A percentile compares a stretch with the other conserved stretches of the same genome.
These are phyloP conservation scores for Penicillium sp. DNA, from an alignment of 2,329 filamentous ascomycete species.

Conservation along the genomic window DNA sequence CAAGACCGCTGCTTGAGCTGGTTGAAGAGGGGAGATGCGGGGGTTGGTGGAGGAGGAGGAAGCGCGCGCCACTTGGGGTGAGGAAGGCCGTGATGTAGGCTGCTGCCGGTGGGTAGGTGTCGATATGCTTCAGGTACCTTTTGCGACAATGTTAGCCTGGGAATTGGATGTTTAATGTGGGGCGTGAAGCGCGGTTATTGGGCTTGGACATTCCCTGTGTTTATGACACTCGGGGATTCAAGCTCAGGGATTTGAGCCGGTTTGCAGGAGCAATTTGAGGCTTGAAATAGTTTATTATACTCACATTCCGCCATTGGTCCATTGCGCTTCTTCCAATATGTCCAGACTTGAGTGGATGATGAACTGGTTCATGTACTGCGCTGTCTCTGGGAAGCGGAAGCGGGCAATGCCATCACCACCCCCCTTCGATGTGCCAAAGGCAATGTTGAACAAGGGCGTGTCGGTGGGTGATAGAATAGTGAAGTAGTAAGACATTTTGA, in stretches of 20 bases:
- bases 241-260: neutral
- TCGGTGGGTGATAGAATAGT: conserved; percentile 93
- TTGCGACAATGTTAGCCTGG: conserved; percentile 7
- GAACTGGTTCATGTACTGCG: conserved; percentile 94
- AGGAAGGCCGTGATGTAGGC: conserved; percentile 94
- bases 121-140: conserved; percentile 94
- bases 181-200: neutral
- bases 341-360: conserved; percentile 92
- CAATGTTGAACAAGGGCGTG: conserved; percentile 93
- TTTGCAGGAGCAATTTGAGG: too few species aligned
- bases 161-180: neutral
- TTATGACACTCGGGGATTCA: neutral
- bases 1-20: conserved; percentile 18
- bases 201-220: neutral
- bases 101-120: conserved; percentile 81
- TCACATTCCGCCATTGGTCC: conserved; percentile 81
- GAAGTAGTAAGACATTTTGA: conserved; percentile 95
- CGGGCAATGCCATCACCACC: conserved; percentile 89
- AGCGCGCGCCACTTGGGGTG: conserved; percentile 87
- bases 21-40: conserved; percentile 46
- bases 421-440: conserved; percentile 94
- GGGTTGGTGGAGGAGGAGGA: conserved; percentile 89
- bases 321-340: conserved; percentile 94
- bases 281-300: conserved; percentile 18
- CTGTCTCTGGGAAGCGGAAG: conserved; percentile 85